Percentiles rank a stretch among this genome's conserved stretches.
These are phyloP conservation scores for Spinellus fusiger DNA, from an alignment of 192 early-diverging fungal species.

Conservation along the genomic window DNA sequence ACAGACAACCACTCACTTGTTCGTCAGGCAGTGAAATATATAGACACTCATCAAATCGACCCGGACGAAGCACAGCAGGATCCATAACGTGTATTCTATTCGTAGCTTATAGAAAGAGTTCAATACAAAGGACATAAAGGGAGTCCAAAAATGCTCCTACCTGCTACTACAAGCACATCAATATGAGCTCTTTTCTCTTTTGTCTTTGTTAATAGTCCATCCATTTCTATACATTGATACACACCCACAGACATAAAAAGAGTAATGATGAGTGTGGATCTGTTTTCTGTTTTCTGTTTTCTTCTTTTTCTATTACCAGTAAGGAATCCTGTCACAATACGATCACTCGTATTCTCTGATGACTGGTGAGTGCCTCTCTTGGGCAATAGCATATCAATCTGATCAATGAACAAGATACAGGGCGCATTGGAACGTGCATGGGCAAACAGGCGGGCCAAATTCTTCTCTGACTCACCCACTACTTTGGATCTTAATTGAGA, in stretches of 20 bases:
- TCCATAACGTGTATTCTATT: conserved; percentile 70
- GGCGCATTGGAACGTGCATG: conserved; percentile 79
- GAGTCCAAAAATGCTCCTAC: conserved; percentile 42
- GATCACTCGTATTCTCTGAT: conserved; percentile 77
- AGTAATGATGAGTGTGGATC: not conserved
- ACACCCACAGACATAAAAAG: not conserved
- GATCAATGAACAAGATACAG: conserved; percentile 90
- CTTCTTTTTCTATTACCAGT: conserved; percentile 41
- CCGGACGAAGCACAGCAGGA: conserved; percentile 77
- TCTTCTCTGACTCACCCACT: conserved; percentile 90
- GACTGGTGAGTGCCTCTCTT: conserved; percentile 60
- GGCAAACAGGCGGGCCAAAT: conserved; percentile 77
- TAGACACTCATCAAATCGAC: conserved; percentile 77
- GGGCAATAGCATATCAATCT: conserved; percentile 82
- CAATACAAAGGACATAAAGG: not conserved
- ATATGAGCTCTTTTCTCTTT: conserved; percentile 29
- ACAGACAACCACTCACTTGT: conserved; percentile 26
- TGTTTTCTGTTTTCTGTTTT: not conserved
- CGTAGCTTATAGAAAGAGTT: conserved; percentile 53
- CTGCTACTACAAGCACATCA: conserved; percentile 65
- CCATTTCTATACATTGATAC: conserved; percentile 58
- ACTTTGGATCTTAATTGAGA: conserved; percentile 85
- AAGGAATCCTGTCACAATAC: conserved; percentile 85
- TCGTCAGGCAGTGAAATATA: conserved; percentile 54
- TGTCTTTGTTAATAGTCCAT: conserved; percentile 53